Percentiles rank a stretch among this genome's conserved stretches.
phyloP scores from a whole-genome alignment of 129 eudicot genomes.

The Mikania micrantha region DNA sequence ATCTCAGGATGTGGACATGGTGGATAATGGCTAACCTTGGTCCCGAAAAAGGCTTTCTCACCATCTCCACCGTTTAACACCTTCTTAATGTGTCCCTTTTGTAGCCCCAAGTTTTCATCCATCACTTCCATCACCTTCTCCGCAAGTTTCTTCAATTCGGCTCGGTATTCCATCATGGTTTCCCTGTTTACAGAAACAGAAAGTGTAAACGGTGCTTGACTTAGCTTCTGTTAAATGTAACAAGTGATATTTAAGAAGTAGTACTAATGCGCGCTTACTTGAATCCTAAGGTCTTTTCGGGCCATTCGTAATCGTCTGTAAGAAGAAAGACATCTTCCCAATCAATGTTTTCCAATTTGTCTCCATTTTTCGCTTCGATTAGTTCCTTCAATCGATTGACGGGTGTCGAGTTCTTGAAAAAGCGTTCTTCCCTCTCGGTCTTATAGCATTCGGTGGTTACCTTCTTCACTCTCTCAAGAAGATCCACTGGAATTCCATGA shows the following conservation, averaged over 20 bases:
- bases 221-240: no score
- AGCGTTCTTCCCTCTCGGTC: constrained; percentile 61
- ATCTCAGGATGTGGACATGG: constrained; percentile 62
- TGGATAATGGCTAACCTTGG: constrained; percentile 76
- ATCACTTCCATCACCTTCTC: constrained; percentile 45
- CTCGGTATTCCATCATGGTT: constrained; percentile 48
- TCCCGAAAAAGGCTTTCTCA: constrained; percentile 52
- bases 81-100: constrained; percentile 45
- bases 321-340: constrained; percentile 71
- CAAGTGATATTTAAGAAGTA: background rate
- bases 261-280: constrained; percentile 39
- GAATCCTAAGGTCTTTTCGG: constrained; percentile 48
- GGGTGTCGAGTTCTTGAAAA: constrained; percentile 46
- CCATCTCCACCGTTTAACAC: constrained; percentile 41
- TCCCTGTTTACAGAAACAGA: constrained; percentile 45
- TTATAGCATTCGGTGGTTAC: constrained; percentile 59
- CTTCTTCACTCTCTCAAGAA: constrained; percentile 64
- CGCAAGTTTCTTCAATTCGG: constrained; percentile 38
- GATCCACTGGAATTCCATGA: constrained; percentile 60
- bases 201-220: no score
- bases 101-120: constrained; percentile 58
- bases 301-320: constrained; percentile 68
- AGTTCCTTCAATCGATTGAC: constrained; percentile 51
- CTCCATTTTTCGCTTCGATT: constrained; percentile 29
- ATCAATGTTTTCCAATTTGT: constrained; percentile 56